phyloP scores from a whole-genome alignment of 2,329 filamentous ascomycete species.

The Myotisia sp. region DNA sequence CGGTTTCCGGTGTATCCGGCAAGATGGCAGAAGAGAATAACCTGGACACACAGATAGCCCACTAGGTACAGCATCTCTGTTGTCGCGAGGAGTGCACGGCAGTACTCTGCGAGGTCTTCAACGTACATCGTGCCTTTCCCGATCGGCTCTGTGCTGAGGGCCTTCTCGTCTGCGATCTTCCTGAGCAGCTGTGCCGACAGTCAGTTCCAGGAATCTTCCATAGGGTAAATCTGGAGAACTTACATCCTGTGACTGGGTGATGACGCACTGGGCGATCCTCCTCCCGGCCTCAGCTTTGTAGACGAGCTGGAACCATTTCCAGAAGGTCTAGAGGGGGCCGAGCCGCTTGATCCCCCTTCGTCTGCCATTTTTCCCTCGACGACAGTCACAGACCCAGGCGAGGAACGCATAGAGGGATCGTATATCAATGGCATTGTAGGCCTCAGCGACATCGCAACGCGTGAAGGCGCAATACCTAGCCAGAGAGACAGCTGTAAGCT shows the following conservation, averaged over 20 bases:
- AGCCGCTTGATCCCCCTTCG: constrained; percentile 3
- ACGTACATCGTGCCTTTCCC: constrained; percentile 14
- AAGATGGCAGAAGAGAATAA: constrained; percentile 12
- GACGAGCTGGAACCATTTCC: constrained; percentile 5
- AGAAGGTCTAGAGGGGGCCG: constrained; percentile 7
- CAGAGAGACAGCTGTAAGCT: neutral
- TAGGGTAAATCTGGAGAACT: neutral
- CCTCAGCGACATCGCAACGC: neutral
- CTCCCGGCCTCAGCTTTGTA: constrained; percentile 1
- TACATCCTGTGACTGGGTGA: constrained; percentile 4
- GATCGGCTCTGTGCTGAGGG: constrained; percentile 9
- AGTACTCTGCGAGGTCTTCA: constrained; percentile 12
- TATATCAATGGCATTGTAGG: constrained; percentile 1
- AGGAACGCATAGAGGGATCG: constrained; percentile 14
- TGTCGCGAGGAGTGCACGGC: constrained; percentile 12
- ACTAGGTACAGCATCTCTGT: constrained; percentile 13
- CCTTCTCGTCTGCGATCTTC: constrained; percentile 13
- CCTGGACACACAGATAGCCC: constrained; percentile 13
- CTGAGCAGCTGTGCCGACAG: constrained; percentile 9
- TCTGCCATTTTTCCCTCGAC: constrained; percentile 5
- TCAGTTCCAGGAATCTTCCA: too few species aligned
- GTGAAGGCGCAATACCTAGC: neutral
- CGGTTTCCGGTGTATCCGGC: constrained; percentile 14
- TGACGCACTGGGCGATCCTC: constrained; percentile 6
- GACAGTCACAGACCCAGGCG: constrained; percentile 9